Conservation (phyloP, 2,329 filamentous ascomycete genomes). For the Xylaria sp. region DNA sequence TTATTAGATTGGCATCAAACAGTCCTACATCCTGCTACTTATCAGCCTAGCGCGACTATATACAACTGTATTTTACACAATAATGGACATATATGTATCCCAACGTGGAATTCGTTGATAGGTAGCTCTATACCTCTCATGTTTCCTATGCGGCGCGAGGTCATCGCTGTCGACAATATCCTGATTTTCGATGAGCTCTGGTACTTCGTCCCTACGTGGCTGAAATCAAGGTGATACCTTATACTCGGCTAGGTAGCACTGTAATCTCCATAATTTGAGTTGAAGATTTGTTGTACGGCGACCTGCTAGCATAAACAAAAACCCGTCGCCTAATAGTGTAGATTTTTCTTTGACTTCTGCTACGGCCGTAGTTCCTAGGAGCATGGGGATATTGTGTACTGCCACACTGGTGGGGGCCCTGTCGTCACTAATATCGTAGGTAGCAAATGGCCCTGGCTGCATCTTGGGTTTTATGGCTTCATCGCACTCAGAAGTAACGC, state of each 20-base stretch:
- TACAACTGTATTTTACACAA: not conserved
- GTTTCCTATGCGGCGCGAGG: too few relatives aligned
- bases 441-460: slow-evolving; percentile 55
- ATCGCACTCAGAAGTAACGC: slow-evolving; percentile 23
- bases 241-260: slow-evolving; percentile 60
- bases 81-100: not conserved
- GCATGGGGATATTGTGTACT: slow-evolving; percentile 62
- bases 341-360: slow-evolving; percentile 52
- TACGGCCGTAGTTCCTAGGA: slow-evolving; percentile 62
- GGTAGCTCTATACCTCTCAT: not conserved
- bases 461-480: slow-evolving; percentile 12
- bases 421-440: slow-evolving; percentile 53
- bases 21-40: not conserved
- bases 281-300: slow-evolving; percentile 58
- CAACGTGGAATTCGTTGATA: too few relatives aligned
- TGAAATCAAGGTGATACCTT: not conserved
- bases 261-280: slow-evolving; percentile 66
- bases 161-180: not conserved
- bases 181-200: not conserved
- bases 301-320: slow-evolving; percentile 57
- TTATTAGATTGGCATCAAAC: not conserved
- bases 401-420: slow-evolving; percentile 54
- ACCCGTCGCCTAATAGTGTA: slow-evolving; percentile 50
- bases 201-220: not conserved
- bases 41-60: not conserved